phyloP scores from a whole-genome alignment of 352 stramenopile genomes.

The Globisporangium uncinulatum region DNA sequence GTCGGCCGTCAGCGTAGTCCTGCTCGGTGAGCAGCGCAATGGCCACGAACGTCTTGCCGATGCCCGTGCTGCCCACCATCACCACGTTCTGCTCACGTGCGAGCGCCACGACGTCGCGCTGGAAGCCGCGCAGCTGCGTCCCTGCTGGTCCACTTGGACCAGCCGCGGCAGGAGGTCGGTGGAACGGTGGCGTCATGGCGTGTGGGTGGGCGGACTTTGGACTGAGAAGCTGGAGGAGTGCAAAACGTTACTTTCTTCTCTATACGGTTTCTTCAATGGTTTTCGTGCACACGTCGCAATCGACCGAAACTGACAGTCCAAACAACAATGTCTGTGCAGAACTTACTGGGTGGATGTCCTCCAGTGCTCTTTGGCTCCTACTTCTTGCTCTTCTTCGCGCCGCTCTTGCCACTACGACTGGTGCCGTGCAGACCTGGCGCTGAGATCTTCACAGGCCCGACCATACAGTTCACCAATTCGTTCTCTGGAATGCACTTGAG shows the following conservation, averaged over 20 bases:
- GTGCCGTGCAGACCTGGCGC: slow-evolving; percentile 53
- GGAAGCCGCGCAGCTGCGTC: slow-evolving; percentile 50
- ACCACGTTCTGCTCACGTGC: slow-evolving; percentile 74
- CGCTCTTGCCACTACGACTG: slow-evolving; percentile 26
- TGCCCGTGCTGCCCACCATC: slow-evolving; percentile 79
- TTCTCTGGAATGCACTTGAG: slow-evolving; percentile 88
- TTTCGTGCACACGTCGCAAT: no score
- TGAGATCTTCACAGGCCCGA: slow-evolving; percentile 88
- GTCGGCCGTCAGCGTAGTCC: slow-evolving; percentile 56
- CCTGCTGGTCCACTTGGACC: no score
- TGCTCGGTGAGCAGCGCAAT: slow-evolving; percentile 71
- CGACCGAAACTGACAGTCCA: no score
- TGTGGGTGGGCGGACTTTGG: no score
- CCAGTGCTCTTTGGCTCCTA: not conserved
- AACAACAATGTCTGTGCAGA: no score
- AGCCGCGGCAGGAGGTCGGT: no score
- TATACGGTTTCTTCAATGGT: no score
- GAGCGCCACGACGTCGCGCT: slow-evolving; percentile 60
- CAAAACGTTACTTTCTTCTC: no score
- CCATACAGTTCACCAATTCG: slow-evolving; percentile 87
- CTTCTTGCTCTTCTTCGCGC: slow-evolving; percentile 25
- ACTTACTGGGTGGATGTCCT: no score
- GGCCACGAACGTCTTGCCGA: slow-evolving; percentile 82
- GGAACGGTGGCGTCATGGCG: no score
- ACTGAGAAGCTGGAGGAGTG: no score